Evolutionary conservation across 257 asterid species (phyloP).

Genomic region (Nicotiana noctiflora): DNA sequence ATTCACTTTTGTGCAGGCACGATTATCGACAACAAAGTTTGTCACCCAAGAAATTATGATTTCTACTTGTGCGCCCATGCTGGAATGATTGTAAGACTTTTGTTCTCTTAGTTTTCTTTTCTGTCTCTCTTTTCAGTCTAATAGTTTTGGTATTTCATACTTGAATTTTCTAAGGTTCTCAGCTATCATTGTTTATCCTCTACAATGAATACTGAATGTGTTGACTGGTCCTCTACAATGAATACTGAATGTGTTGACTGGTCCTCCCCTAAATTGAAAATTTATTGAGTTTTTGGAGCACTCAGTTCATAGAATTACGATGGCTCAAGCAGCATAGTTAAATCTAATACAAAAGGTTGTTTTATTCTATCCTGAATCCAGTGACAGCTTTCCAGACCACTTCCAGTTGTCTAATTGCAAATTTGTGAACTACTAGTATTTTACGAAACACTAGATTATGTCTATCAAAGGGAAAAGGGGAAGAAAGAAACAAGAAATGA

Average conservation of each 20-base stretch:
- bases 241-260: too few relatives aligned
- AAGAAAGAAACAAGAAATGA: neutral
- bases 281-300: too few relatives aligned
- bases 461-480: neutral
- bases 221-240: too few relatives aligned
- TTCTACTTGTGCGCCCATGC: conserved; percentile 92
- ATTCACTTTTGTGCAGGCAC: conserved; percentile 55
- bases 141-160: neutral
- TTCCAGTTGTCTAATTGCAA: neutral
- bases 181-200: neutral
- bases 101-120: neutral
- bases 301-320: neutral
- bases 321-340: neutral
- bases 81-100: conserved; percentile 72
- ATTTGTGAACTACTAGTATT: neutral
- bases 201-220: too few relatives aligned
- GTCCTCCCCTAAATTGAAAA: neutral
- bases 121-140: neutral
- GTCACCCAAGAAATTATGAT: conserved; percentile 86
- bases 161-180: neutral
- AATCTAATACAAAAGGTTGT: neutral
- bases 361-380: neutral
- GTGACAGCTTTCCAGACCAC: neutral
- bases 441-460: neutral
- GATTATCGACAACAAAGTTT: conserved; percentile 66